Evolutionary conservation across 108 stramenopile genomes (phyloP), one percentile per base, ranked within the genome.

Genomic region (Nitzschia putrida): DNA sequence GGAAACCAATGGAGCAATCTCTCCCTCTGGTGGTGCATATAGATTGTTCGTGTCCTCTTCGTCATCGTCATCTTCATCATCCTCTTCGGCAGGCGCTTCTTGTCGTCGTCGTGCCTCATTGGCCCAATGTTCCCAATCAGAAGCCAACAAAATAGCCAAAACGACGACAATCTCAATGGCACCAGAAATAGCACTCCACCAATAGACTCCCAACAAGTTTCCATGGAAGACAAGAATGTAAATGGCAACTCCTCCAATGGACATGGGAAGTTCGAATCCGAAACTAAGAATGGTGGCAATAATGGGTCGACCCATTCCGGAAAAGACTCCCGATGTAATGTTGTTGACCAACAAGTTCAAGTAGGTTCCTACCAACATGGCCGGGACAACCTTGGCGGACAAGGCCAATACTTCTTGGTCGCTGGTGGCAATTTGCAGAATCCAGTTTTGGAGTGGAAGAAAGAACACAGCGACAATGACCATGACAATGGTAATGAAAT

Each of bases 201-300:
- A 82, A 41, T 77, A 78, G 13, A 78, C 77, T 52, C 77, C 80
- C 41, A 82, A 39, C 7, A 82, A 45, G 63, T 82, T 70, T 5
- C 68, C 65, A 59, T 78, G 72, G n/a, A 78, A 69, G 20, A 16
- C 38, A 39, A 82, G 60, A 59, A 82, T 82, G 53, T 70, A 74
- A 64, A 82, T 68, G 16, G 80, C 80, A 0, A 78, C 73, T 39
- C 80, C 80, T 4, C 80, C 80, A 66, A 82, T 82, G 38, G 76
- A 78, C 68, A 78, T 53, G 8, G 80, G 80, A n/a, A 82, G 50
- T 51, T 82, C 80, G 22, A 82, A 66, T 40, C 80, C 80, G 74
- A 82, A 82, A 25, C 63, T 66, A 21, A 82, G 8, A 38, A 82
- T 65, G 41, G 80, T 82, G 14, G 77, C 67, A 65, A 82, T 77